Evolutionary conservation across 345 rosid species (phyloP), one percentile per base, ranked within the genome.

Genomic region (Hirschfeldia incana): DNA sequence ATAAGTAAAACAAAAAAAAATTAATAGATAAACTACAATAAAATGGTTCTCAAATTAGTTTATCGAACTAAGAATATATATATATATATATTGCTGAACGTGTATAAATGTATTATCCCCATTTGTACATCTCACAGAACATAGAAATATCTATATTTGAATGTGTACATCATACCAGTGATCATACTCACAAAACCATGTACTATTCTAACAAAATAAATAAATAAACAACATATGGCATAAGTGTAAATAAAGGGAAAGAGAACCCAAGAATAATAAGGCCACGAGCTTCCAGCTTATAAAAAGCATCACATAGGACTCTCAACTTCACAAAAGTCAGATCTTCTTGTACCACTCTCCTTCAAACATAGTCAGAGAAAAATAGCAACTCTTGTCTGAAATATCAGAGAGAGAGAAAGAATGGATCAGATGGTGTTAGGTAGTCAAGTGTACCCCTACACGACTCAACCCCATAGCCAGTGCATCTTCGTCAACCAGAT

Each of bases 231-330:
- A 51, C 63, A 51, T 9, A 53, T 37, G 81, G 71, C 36, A 67
- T 8, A 49, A 67, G 34, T 51, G 76, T 84, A 67, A 37, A 69
- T 64, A 30, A 64, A 70, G 28, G 32, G 62, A 7, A 64, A 64
- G 16, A 69, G 30, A 30, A 30, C 61, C 16, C 64, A 72, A 32
- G 67, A 78, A 66, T 32, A 73, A 66, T 44, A 67, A 59, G 65
- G 74, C 60, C 74, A 67, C 65, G 34, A 11, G 57, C 58, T 27
- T 67, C 27, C 16, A 27, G 82, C 78, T 73, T 79, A 79, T 79
- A 79, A 73, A 79, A 79, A 49, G 82, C 82, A 73, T 67, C 46
- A 34, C 77, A 15, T 49, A 67, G 69, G 74, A 78, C 77, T 59
- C 63, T 65, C 44, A 67, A 73, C 78, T 53, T 67, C 70, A 73